Percentiles rank a stretch among this genome's conserved stretches.
These are phyloP conservation scores for Leishmania tropica DNA, from an alignment of 208 protist species.

Conservation along the genomic window DNA sequence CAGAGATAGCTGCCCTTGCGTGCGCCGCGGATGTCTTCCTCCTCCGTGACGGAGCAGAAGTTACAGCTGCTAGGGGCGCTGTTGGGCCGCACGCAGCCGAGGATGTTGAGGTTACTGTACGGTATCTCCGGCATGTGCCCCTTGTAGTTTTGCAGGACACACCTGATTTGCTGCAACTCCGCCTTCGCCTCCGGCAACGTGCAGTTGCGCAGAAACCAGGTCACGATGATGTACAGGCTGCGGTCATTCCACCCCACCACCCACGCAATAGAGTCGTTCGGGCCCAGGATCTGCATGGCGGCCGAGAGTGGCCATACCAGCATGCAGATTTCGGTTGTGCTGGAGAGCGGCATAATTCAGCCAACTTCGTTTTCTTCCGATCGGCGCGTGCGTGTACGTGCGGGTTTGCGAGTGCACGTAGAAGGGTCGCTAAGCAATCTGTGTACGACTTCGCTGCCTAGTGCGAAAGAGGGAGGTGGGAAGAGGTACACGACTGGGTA, in stretches of 20 bases:
- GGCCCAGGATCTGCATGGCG: slow-evolving; percentile 14
- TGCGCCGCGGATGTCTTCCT: slow-evolving; percentile 28
- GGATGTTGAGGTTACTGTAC: slow-evolving; percentile 49
- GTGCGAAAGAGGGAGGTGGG: neutral
- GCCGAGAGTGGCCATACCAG: slow-evolving; percentile 70
- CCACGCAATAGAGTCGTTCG: slow-evolving; percentile 46
- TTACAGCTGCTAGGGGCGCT: slow-evolving; percentile 1
- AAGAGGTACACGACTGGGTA: neutral
- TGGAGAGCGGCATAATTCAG: slow-evolving; percentile 25
- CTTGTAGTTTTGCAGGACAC: slow-evolving; percentile 26
- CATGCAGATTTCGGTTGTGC: slow-evolving; percentile 66
- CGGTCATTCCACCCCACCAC: slow-evolving; percentile 85
- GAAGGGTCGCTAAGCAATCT: neutral
- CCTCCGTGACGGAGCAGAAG: neutral
- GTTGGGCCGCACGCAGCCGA: slow-evolving; percentile 58
- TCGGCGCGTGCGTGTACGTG: neutral
- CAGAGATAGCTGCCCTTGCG: slow-evolving; percentile 75
- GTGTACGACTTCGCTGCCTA: neutral
- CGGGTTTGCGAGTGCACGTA: neutral
- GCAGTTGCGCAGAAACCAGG: slow-evolving; percentile 50
- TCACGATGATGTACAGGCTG: slow-evolving; percentile 71
- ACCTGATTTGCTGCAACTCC: slow-evolving; percentile 42
- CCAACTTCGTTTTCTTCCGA: neutral
- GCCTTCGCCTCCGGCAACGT: slow-evolving; percentile 38
- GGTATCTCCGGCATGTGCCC: slow-evolving; percentile 21